phyloP scores from a whole-genome alignment of 192 early-diverging fungal genomes.

The Polychytrium aggregatum region DNA sequence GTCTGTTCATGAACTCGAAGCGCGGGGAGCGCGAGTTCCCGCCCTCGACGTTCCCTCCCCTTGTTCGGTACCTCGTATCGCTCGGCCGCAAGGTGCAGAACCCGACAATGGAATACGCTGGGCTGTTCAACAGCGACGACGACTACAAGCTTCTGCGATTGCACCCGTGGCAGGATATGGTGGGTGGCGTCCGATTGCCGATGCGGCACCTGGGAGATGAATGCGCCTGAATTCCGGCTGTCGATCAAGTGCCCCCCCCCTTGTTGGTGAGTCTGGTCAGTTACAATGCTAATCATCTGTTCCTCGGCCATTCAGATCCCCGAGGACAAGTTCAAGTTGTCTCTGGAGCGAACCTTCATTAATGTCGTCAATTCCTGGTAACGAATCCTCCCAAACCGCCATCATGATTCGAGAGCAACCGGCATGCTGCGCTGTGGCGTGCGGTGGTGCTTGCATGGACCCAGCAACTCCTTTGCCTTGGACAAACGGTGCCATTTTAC shows the following conservation, averaged over 20 bases:
- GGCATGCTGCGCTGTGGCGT: too few species aligned
- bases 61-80: slow-evolving; percentile 78
- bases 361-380: slow-evolving; percentile 66
- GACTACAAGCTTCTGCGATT: slow-evolving; percentile 42
- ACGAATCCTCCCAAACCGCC: too few species aligned
- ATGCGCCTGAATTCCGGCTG: too few species aligned
- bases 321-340: slow-evolving; percentile 50
- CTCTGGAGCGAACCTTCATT: slow-evolving; percentile 76
- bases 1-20: slow-evolving; percentile 71
- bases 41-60: slow-evolving; percentile 32
- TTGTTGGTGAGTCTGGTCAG: too few species aligned
- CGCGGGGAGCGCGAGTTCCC: slow-evolving; percentile 60
- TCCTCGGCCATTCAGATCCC: too few species aligned
- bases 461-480: too few species aligned
- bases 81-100: slow-evolving; percentile 79
- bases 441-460: too few species aligned
- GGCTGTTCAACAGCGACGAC: slow-evolving; percentile 46
- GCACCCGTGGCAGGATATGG: slow-evolving; percentile 64
- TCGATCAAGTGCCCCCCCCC: too few species aligned
- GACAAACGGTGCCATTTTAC: too few species aligned
- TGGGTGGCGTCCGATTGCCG: slow-evolving; percentile 12
- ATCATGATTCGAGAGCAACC: too few species aligned
- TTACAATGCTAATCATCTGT: too few species aligned
- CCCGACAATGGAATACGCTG: slow-evolving; percentile 67
- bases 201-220: too few species aligned